Evolutionary conservation across 345 rosid genomes (phyloP).

Genomic region (Rhizophora mangle): DNA sequence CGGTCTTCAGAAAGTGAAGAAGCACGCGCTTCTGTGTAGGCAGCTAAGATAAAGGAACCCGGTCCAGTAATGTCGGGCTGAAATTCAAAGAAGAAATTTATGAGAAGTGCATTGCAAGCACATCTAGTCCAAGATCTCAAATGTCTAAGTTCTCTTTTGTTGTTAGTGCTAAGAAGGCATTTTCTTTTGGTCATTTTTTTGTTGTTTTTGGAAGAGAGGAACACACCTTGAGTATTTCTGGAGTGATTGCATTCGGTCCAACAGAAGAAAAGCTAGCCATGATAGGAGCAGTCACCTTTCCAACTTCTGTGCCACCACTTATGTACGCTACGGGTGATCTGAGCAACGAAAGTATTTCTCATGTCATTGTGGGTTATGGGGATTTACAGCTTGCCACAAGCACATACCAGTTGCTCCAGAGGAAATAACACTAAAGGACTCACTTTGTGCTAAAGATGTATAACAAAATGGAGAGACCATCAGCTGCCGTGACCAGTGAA

Average conservation of each 20-base stretch:
- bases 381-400: too few species aligned
- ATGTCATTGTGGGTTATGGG: background rate
- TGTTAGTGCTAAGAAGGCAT: background rate
- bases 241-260: constrained; percentile 19
- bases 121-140: too few species aligned
- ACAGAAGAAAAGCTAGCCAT: constrained; percentile 23
- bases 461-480: constrained; percentile 18
- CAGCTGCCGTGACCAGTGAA: constrained; percentile 10
- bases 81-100: background rate
- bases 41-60: constrained; percentile 79
- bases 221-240: constrained; percentile 25
- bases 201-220: background rate
- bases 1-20: constrained; percentile 42
- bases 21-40: constrained; percentile 53
- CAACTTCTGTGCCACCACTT: constrained; percentile 14
- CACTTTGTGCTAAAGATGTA: constrained; percentile 14
- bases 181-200: background rate
- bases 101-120: too few species aligned
- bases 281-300: constrained; percentile 19
- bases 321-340: constrained; percentile 24
- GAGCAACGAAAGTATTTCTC: background rate
- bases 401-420: background rate
- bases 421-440: background rate
- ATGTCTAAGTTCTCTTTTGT: too few species aligned
- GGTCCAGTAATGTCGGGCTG: constrained; percentile 87